Evolutionary conservation across 116 monocot genomes (phyloP), one percentile per base, ranked within the genome.

Genomic region (Thalassia testudinum): DNA sequence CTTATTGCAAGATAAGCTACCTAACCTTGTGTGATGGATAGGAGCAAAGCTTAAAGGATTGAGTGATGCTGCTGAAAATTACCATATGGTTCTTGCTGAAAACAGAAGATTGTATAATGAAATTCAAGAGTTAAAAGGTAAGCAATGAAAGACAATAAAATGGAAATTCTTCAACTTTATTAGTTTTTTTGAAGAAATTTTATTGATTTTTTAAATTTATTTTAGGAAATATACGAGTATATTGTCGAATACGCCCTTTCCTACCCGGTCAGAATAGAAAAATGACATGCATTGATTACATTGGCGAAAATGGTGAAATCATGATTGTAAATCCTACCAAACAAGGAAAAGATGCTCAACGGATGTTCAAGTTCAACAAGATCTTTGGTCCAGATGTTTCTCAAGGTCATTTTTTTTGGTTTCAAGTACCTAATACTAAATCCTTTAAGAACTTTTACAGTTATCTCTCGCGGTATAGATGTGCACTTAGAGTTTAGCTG

Each of bases 241-340:
- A 82, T 61, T 88, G 97, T 61, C 76, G 95, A 15, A 66, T 97
- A 72, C 85, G 89, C 60, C 97, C 97, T 62, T 97, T 89, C 49
- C 79, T 85, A 64, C 67, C 72, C 44, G 77, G 79, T 20, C 77
- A 97, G 70, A 78, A 68, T 69, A 47, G 40, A 62, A 89, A 79
- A 34, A 21, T 57, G 47, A 71, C 74, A 19, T 67, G 62, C 12
- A 62, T 97, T 51, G 85, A 85, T 52, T 75, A 72, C 63, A 70
- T 89, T 66, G 82, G 97, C 38, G 82, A 97, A 11, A 75, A 89
- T 64, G 85, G 89, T 43, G 97, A 97, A 50, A 67, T 97, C 54
- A 18, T 79, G 56, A 64, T 97, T 45, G 60, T 69, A 47, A 97
- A 97, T 58, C 85, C 89, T 1, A 72, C 70, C n/a, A 81, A 81